phyloP scores from a whole-genome alignment of 2,329 filamentous ascomycete genomes.

The Geosmithia flava region DNA sequence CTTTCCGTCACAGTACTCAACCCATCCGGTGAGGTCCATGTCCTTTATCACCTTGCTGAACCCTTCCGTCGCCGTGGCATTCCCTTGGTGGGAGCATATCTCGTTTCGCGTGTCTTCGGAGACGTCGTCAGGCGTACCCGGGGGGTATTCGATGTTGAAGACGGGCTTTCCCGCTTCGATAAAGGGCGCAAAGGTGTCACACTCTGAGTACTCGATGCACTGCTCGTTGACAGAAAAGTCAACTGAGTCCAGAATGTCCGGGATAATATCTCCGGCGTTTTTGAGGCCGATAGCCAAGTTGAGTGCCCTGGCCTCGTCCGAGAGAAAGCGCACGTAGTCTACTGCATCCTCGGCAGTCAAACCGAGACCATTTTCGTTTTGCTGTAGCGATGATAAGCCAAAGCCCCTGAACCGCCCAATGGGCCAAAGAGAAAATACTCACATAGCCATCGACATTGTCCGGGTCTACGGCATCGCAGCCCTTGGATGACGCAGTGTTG shows the following conservation, averaged over 20 bases:
- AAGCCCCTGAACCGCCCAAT: too few species aligned
- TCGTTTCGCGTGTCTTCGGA: constrained; percentile 15
- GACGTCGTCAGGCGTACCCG: constrained; percentile 30
- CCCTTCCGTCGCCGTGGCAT: constrained; percentile 25
- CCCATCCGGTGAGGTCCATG: constrained; percentile 51
- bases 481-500: constrained; percentile 43
- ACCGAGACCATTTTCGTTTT: constrained; percentile 50
- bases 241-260: constrained; percentile 30
- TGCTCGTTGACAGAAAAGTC: constrained; percentile 62
- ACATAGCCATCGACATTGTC: constrained; percentile 60
- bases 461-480: constrained; percentile 57
- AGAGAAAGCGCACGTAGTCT: constrained; percentile 48
- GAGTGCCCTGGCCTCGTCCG: constrained; percentile 34
- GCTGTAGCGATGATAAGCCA: constrained; percentile 10
- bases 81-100: constrained; percentile 27
- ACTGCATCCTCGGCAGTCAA: constrained; percentile 45
- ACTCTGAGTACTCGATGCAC: constrained; percentile 50
- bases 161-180: constrained; percentile 51
- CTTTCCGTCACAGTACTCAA: constrained; percentile 37
- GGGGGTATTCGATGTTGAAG: constrained; percentile 62
- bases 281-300: constrained; percentile 56
- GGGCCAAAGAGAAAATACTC: constrained; percentile 10
- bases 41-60: constrained; percentile 58
- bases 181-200: constrained; percentile 43
- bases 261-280: constrained; percentile 51